Conservation (phyloP, 495 filamentous ascomycete genomes). For the Hypomontagnella submonticulosa region DNA sequence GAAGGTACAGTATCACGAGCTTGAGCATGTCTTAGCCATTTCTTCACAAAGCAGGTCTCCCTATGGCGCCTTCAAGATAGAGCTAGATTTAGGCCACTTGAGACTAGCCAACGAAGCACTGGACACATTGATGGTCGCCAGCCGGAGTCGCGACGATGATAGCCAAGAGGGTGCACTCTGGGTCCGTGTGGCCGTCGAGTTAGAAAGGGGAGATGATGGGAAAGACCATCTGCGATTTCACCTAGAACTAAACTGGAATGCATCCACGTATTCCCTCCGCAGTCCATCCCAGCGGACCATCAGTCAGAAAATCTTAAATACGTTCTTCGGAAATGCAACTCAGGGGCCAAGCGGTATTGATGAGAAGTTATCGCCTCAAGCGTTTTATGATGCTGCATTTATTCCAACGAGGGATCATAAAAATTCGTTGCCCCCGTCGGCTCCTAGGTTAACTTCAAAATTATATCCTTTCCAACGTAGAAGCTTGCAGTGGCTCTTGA, state of each 20-base stretch:
- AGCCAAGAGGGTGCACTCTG: conserved; percentile 37
- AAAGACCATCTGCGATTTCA: conserved; percentile 30
- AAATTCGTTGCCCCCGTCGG: conserved; percentile 34
- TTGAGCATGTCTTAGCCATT: neutral
- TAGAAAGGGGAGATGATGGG: conserved; percentile 15
- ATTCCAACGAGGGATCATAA: conserved; percentile 48
- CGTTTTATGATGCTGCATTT: conserved; percentile 59
- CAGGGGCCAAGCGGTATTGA: neutral
- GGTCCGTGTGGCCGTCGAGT: conserved; percentile 19
- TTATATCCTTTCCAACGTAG: conserved; percentile 60
- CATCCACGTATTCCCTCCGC: conserved; percentile 25
- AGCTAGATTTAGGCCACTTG: conserved; percentile 8
- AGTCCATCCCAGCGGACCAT: conserved; percentile 24
- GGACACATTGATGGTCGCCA: conserved; percentile 17
- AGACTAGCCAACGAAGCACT: neutral
- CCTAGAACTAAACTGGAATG: conserved; percentile 45
- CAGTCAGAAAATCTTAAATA: conserved; percentile 36
- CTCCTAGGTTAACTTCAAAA: conserved; percentile 46
- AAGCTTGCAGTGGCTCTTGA: conserved; percentile 59
- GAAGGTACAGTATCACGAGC: conserved; percentile 4
- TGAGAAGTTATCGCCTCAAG: conserved; percentile 50
- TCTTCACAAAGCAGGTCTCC: conserved; percentile 11
- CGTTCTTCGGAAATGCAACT: conserved; percentile 38
- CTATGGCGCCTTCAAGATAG: conserved; percentile 17
- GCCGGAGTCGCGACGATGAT: conserved; percentile 23